Evolutionary conservation across 371 early-diverging fungal genomes (phyloP), one percentile per base, ranked within the genome.

Genomic region (Smittium mucronatum): DNA sequence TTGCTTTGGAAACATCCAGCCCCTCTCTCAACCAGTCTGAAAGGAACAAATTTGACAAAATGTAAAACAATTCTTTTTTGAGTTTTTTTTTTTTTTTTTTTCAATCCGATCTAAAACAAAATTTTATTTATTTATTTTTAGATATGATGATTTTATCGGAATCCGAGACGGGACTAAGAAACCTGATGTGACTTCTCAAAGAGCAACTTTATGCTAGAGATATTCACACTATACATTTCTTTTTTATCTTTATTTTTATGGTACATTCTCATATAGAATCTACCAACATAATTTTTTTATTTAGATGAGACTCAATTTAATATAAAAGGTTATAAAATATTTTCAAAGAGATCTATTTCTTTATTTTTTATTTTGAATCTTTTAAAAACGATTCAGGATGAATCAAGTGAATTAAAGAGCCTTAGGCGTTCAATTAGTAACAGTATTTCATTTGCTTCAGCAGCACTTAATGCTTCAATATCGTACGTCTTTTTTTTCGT

Each of bases 401-500:
- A n/a, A n/a, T n/a, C n/a, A n/a, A n/a, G n/a, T n/a, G n/a, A n/a
- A n/a, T n/a, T n/a, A n/a, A n/a, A n/a, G n/a, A 63, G 25, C 30
- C 61, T 69, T 64, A 79, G 36, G 1, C 71, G 67, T 35, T 69
- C 60, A 33, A 81, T 73, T 1, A 74, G 70, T 17, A 69, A 57
- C 64, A 75, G 74, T 30, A 81, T 81, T 58, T 70, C 68, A 32
- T 34, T 35, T n/a, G 91, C 89, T 75, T 87, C 86, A 58, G 88
- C 83, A 25, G 84, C 76, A 63, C 79, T 82, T 31, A 79, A 83
- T 0, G 92, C 91, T 72, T 92, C 92, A 71, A 92, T 81, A 67
- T 91, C 92, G 72, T 90, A 87, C 0, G 87, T 87, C 73, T 92
- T 92, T 71, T 81, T 83, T 63, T 86, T 88, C 2, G 80, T 78